Percentiles rank a stretch among this genome's conserved stretches.
Evolutionary conservation across 352 stramenopile genomes (phyloP).

Genomic region (Globisporangium heterothallicum): DNA sequence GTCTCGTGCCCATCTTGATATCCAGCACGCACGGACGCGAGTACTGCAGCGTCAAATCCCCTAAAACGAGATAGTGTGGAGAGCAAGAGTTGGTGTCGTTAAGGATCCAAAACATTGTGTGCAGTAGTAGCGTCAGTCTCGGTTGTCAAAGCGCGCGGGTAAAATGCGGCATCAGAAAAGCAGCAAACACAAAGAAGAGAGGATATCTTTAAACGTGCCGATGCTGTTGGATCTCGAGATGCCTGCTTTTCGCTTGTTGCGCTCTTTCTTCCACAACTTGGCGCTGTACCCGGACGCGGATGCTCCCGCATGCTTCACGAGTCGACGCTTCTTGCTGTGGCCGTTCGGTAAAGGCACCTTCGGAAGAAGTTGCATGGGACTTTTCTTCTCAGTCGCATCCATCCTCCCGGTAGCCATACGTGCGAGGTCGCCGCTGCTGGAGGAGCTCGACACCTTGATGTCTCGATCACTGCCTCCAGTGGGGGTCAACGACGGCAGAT

Average conservation of each 20-base stretch:
- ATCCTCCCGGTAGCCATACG: slow-evolving; percentile 2
- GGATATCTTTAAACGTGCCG: slow-evolving; percentile 18
- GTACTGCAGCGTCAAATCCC: slow-evolving; percentile 64
- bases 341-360: slow-evolving; percentile 3
- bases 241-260: slow-evolving; percentile 13
- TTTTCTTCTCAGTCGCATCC: slow-evolving; percentile 5
- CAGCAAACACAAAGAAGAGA: not conserved
- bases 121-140: too few relatives aligned
- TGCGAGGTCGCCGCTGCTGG: slow-evolving; percentile 13
- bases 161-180: too few relatives aligned
- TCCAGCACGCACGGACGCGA: slow-evolving; percentile 64
- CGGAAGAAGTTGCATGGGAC: slow-evolving; percentile 2
- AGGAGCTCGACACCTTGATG: slow-evolving; percentile 7
- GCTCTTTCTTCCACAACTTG: slow-evolving; percentile 56
- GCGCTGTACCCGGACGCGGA: slow-evolving; percentile 45
- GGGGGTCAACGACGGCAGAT: slow-evolving; percentile 4
- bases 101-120: not conserved
- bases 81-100: not conserved
- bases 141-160: too few relatives aligned
- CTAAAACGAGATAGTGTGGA: slow-evolving; percentile 61
- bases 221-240: slow-evolving; percentile 12
- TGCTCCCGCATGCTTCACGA: slow-evolving; percentile 12
- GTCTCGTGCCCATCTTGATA: slow-evolving; percentile 78
- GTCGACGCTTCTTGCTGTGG: slow-evolving; percentile 35
- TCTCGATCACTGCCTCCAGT: slow-evolving; percentile 6